These are phyloP conservation scores for Aspergillus persii DNA, from an alignment of 2,329 filamentous ascomycete genomes.

Conservation along the genomic window DNA sequence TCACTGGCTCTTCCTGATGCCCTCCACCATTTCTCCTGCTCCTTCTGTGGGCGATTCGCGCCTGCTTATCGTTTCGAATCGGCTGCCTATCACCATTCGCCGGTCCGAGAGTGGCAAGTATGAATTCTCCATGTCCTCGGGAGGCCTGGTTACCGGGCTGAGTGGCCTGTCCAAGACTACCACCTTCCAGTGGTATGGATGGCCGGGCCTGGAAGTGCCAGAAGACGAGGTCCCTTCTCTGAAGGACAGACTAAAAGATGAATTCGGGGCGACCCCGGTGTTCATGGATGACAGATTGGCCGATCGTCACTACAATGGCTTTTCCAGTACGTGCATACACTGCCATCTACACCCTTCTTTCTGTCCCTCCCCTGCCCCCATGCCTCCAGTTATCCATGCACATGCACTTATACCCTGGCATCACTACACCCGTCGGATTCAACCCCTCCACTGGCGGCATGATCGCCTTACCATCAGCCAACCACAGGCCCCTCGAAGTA, in stretches of 20 bases:
- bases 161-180: conserved; percentile 85
- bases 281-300: conserved; percentile 88
- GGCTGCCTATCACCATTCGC: conserved; percentile 91
- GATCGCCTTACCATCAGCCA: neutral
- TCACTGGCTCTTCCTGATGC: conserved; percentile 5
- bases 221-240: conserved; percentile 72
- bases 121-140: conserved; percentile 89
- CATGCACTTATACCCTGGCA: neutral
- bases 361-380: neutral
- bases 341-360: neutral
- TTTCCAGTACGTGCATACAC: conserved; percentile 66
- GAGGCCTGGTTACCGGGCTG: conserved; percentile 84
- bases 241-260: conserved; percentile 71
- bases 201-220: conserved; percentile 87
- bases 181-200: conserved; percentile 94
- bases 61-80: conserved; percentile 83
- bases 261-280: conserved; percentile 81
- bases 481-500: neutral
- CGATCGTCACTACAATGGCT: conserved; percentile 92
- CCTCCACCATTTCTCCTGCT: conserved; percentile 7
- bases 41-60: conserved; percentile 29
- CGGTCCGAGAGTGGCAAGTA: conserved; percentile 82
- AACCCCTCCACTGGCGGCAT: neutral
- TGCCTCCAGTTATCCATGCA: neutral
- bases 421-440: neutral